Base-by-base conservation (phyloP, 2,329 filamentous ascomycete species). In the Colletotrichum orchidophilum region DNA sequence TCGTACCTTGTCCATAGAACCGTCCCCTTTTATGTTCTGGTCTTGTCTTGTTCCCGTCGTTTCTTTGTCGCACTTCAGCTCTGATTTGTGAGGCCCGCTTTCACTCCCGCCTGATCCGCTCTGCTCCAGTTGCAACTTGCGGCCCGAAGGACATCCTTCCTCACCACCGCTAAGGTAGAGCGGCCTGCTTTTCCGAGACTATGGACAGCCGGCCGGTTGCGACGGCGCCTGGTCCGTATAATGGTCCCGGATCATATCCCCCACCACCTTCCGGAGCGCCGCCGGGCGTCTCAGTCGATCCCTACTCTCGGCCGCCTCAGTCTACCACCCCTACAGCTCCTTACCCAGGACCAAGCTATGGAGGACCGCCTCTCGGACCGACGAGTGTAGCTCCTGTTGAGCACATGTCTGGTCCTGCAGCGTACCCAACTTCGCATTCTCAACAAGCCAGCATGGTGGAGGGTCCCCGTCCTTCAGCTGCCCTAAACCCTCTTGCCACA, bases 401-500 rank as follows among this genome's bases (percentile, higher is more conserved):
- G 53, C 52, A 63, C 5, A 69, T 71, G 53, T 31, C 69, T n/a
- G 69, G 69, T 12, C 69, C 69, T 2, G 69, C 69, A 5, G 53
- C 58, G 18, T 71, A 63, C n/a, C 58, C 64, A 33, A 68, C 33
- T 31, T 64, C 64, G 13, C 53, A 63, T 9, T 55, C 64, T 8
- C 69, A 71, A 7, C 31, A 52, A n/a, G 46, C 57, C 18, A 71
- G 57, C 53, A 35, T 59, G 53, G 65, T 53, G 5, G 69, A 69
- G 24, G 52, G 26, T n/a, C 53, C 64, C 9, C 65, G 64, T 6
- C 70, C 67, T 7, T 31, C 67, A n/a, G 49, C 70, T 26, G 55
- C 66, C 21, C 31, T 70, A 2, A 70, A 64, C 39, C 72, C 73
- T 18, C 61, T 73, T n/a, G 52, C 58, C 18, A 63, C 77, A 26